Conservation (phyloP, 2,329 filamentous ascomycete genomes). For the Berkeleyomyces rouxiae region DNA sequence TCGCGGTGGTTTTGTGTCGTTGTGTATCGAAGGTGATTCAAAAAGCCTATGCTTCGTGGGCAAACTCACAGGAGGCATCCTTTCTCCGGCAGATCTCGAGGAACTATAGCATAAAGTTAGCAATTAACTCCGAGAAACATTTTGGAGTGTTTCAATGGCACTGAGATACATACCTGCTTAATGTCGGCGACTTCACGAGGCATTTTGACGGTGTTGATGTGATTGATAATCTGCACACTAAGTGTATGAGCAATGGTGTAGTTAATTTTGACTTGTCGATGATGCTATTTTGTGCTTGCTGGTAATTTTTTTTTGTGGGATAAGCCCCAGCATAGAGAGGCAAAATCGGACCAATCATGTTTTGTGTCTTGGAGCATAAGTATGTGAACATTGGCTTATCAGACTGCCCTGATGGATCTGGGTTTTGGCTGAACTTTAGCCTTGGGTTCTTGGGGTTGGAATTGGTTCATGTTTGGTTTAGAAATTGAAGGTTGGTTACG, state of each 20-base stretch:
- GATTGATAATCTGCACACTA: slow-evolving; percentile 14
- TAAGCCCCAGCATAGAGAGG: slow-evolving; percentile 10
- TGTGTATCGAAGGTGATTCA: not conserved
- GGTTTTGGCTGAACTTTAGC: not conserved
- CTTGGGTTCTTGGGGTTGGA: not conserved
- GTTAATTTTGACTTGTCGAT: slow-evolving; percentile 12
- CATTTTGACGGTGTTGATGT: slow-evolving; percentile 48
- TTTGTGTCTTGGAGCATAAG: not conserved
- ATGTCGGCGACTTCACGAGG: slow-evolving; percentile 96
- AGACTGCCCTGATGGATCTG: slow-evolving; percentile 11
- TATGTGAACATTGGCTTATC: slow-evolving; percentile 9
- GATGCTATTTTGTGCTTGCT: slow-evolving; percentile 13
- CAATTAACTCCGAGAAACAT: slow-evolving; percentile 2
- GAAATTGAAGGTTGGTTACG: not conserved
- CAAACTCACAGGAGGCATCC: slow-evolving; percentile 89
- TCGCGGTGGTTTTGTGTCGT: not conserved
- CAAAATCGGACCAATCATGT: slow-evolving; percentile 8
- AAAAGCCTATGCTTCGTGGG: not conserved
- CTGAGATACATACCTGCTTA: slow-evolving; percentile 49
- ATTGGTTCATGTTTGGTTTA: not conserved
- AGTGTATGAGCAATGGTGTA: slow-evolving; percentile 13
- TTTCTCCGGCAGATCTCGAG: slow-evolving; percentile 99
- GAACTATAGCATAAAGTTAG: slow-evolving; percentile 44
- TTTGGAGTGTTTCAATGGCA: not conserved
- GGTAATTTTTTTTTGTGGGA: slow-evolving; percentile 14